Conservation (phyloP, 2,329 filamentous ascomycete species). For the Penicillium sp. region DNA sequence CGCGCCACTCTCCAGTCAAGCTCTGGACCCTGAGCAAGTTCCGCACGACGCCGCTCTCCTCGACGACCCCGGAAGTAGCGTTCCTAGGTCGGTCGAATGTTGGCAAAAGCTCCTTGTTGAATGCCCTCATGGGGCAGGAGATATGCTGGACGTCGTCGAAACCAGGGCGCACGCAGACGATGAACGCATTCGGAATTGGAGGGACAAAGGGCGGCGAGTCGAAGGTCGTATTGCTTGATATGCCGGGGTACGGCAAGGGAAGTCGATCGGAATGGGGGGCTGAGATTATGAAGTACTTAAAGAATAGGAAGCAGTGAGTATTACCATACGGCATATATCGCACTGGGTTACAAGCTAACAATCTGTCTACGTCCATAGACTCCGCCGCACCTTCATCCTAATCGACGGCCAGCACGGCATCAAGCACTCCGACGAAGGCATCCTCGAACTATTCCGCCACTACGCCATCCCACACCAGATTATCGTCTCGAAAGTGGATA, state of each 20-base stretch:
- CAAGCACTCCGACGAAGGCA: slow-evolving; percentile 51
- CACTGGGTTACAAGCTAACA: too few species aligned
- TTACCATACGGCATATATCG: too few species aligned
- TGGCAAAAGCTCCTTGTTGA: slow-evolving; percentile 59
- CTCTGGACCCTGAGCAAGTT: slow-evolving; percentile 55
- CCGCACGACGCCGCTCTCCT: slow-evolving; percentile 48
- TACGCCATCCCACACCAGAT: slow-evolving; percentile 56
- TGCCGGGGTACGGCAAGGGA: slow-evolving; percentile 62
- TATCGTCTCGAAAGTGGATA: slow-evolving; percentile 58
- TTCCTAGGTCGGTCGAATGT: slow-evolving; percentile 66
- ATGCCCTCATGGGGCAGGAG: slow-evolving; percentile 49
- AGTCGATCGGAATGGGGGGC: slow-evolving; percentile 54
- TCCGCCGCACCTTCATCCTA: slow-evolving; percentile 56
- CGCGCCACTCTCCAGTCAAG: slow-evolving; percentile 45
- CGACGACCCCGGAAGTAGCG: slow-evolving; percentile 51
- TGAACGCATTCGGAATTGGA: slow-evolving; percentile 60
- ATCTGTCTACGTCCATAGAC: too few species aligned
- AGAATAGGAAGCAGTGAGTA: slow-evolving; percentile 51
- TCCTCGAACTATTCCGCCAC: slow-evolving; percentile 49
- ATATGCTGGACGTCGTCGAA: slow-evolving; percentile 51
- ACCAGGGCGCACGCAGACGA: slow-evolving; percentile 54
- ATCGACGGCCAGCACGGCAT: slow-evolving; percentile 56
- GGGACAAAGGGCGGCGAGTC: slow-evolving; percentile 37
- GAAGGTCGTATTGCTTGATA: slow-evolving; percentile 56
- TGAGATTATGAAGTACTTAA: slow-evolving; percentile 61